Evolutionary conservation across 768 basidiomycete species (phyloP).

Genomic region (Mycena latifolia): DNA sequence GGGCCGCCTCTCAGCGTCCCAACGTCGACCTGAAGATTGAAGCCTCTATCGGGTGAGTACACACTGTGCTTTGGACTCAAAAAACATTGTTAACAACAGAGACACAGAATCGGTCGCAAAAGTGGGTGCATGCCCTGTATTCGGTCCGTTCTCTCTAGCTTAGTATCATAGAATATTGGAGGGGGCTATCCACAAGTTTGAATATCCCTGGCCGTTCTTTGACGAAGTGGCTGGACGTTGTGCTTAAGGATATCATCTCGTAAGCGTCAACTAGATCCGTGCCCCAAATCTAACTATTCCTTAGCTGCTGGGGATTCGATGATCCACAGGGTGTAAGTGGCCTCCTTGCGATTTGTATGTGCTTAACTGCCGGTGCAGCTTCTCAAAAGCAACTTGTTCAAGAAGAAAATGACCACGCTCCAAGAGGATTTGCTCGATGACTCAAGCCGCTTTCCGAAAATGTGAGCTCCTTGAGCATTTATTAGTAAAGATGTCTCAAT

Average conservation of each 20-base stretch:
- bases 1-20: constrained; percentile 2
- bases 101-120: constrained; percentile 1
- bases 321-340: constrained; percentile 8
- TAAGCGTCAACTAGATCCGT: neutral
- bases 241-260: neutral
- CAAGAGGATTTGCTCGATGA: constrained; percentile 7
- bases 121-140: constrained; percentile 1
- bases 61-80: neutral
- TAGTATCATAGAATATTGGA: constrained; percentile 11
- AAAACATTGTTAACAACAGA: neutral
- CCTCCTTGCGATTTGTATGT: neutral
- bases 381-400: constrained; percentile 4
- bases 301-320: constrained; percentile 15
- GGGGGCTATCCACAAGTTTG: neutral
- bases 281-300: neutral
- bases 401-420: constrained; percentile 4
- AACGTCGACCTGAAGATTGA: constrained; percentile 6
- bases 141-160: neutral
- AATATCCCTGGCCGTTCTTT: neutral
- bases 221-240: constrained; percentile 3
- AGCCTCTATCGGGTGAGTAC: constrained; percentile 2
- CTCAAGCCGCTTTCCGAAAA: neutral
- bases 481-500: too few relatives aligned
- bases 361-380: neutral
- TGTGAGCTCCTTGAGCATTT: neutral